Evolutionary conservation across 768 basidiomycete species (phyloP), one percentile per base, ranked within the genome.

Genomic region (Lyophyllum decastes): DNA sequence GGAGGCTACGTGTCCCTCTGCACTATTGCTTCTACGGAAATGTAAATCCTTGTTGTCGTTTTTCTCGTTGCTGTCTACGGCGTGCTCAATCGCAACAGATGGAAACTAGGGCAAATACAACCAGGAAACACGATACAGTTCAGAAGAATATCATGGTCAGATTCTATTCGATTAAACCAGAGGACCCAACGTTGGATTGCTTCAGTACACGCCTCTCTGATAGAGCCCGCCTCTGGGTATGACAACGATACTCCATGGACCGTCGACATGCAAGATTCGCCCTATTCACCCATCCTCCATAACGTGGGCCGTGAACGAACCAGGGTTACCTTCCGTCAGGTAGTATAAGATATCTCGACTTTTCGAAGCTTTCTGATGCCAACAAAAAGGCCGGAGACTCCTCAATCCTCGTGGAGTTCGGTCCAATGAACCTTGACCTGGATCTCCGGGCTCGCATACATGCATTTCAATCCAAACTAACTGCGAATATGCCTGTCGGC

Each of bases 101-200:
- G 87, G 87, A 87, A 88, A 61, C 57, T 88, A 6, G 88, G 88
- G 0, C 88, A 90, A 64, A 62, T 88, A 25, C 74, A 78, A 19
- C 82, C 87, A 0, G 88, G 86, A 16, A 74, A 72, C 50, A 80
- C 76, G 0, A 71, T 90, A 3, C 71, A 70, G 33, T 88, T 89
- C 67, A 74, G 73, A 53, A 74, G 81, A 22, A 69, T 87, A 24
- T 73, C 78, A 0, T 81, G 80, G 76, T 79, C 61, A 11, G 9
- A 22, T 16, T 58, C 57, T 22, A 26, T 51, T 2, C 22, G 30
- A 7, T 22, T 51, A 5, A 14, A 33, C 10, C 21, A 38, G 11
- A 40, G 2, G 17, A 14, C 30, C 22, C 14, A 40, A 14, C 5
- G 17, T 16, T 51, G 33, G 50, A 40, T 40, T 51, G 34, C n/a